These are phyloP conservation scores for Leucocoprinus birnbaumii DNA, from an alignment of 768 basidiomycete genomes.

Conservation along the genomic window DNA sequence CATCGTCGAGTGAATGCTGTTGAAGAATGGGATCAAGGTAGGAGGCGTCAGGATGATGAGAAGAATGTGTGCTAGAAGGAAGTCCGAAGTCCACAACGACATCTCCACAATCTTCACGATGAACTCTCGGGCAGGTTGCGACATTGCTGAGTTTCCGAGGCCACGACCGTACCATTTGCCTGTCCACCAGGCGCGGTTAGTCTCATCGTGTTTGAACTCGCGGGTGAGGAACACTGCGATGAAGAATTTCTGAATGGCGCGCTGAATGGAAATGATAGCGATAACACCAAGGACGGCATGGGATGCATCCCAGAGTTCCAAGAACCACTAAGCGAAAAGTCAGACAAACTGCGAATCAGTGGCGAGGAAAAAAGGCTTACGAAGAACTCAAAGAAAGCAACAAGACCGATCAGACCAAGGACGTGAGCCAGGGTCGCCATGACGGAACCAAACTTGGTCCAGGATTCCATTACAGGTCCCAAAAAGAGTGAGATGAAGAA, in stretches of 20 bases:
- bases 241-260: conserved; percentile 90
- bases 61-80: conserved; percentile 81
- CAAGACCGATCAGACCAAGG: conserved; percentile 72
- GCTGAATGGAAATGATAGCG: conserved; percentile 84
- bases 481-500: conserved; percentile 94
- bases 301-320: conserved; percentile 95
- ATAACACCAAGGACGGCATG: conserved; percentile 94
- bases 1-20: conserved; percentile 90
- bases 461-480: conserved; percentile 84
- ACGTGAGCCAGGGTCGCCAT: conserved; percentile 93
- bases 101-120: conserved; percentile 98
- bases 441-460: conserved; percentile 84
- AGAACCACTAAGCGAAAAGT: conserved; percentile 70
- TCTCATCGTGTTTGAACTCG: conserved; percentile 98
- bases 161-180: conserved; percentile 97
- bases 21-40: conserved; percentile 81
- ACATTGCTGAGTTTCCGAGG: conserved; percentile 86
- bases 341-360: background rate
- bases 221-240: conserved; percentile 93
- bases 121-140: conserved; percentile 95
- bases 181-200: conserved; percentile 99
- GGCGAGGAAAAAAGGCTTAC: conserved; percentile 45
- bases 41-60: conserved; percentile 86
- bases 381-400: conserved; percentile 96
- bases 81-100: conserved; percentile 95